These are phyloP conservation scores for Poteriospumella lacustris DNA, from an alignment of 108 stramenopile genomes.

Conservation along the genomic window DNA sequence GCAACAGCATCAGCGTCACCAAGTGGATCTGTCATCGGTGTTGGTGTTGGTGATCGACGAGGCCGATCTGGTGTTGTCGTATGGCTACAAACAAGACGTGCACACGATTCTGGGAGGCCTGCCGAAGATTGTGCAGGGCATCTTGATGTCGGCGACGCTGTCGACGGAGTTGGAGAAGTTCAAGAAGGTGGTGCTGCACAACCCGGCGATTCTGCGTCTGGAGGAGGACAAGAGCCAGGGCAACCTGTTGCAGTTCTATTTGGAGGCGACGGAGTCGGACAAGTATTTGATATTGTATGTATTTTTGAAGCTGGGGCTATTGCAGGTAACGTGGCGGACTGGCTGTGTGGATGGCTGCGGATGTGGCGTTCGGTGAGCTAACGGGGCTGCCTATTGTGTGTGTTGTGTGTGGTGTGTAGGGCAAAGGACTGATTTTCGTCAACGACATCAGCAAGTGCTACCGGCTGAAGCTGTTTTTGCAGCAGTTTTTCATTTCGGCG, in stretches of 20 bases:
- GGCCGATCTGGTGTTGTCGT: constrained; percentile 91
- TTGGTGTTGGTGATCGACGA: constrained; percentile 93
- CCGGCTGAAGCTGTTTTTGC: constrained; percentile 88
- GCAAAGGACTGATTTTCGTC: constrained; percentile 93
- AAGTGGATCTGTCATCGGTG: constrained; percentile 52
- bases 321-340: constrained; percentile 38
- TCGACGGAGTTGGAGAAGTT: constrained; percentile 76
- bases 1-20: constrained; percentile 46
- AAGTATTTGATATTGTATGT: constrained; percentile 84
- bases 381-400: not conserved
- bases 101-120: constrained; percentile 70
- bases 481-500: constrained; percentile 89
- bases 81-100: constrained; percentile 84
- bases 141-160: constrained; percentile 95
- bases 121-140: constrained; percentile 87
- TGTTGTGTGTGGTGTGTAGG: constrained; percentile 38
- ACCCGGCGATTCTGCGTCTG: constrained; percentile 83
- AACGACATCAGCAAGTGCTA: constrained; percentile 85
- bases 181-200: constrained; percentile 83
- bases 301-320: constrained; percentile 73
- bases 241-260: constrained; percentile 78
- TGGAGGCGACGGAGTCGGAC: constrained; percentile 69
- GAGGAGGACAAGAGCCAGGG: constrained; percentile 70
- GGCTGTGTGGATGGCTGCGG: no score
- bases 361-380: no score